phyloP scores from a whole-genome alignment of 176 grass and related monocot genomes.

The Carex myosuroides region DNA sequence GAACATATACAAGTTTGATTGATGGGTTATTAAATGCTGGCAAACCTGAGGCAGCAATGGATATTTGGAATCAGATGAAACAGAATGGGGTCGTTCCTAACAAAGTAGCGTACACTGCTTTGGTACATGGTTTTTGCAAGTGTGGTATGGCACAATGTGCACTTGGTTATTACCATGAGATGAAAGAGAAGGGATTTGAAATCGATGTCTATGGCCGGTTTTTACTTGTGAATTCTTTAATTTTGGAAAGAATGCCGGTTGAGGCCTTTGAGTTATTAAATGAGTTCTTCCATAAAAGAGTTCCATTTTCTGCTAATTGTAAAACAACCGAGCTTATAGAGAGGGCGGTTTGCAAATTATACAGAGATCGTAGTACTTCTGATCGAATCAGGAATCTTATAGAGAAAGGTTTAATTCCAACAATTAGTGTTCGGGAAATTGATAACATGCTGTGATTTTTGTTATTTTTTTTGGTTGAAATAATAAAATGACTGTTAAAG shows the following conservation, averaged over 20 bases:
- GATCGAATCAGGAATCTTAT: constrained; percentile 48
- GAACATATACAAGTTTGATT: constrained; percentile 86
- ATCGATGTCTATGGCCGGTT: constrained; percentile 61
- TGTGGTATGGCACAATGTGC: constrained; percentile 47
- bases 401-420: constrained; percentile 44
- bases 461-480: not conserved
- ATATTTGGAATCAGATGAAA: constrained; percentile 60
- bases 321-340: constrained; percentile 49
- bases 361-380: constrained; percentile 42
- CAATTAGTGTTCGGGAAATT: not conserved
- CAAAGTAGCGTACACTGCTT: constrained; percentile 59
- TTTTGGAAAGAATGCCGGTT: constrained; percentile 44
- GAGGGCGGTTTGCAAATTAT: constrained; percentile 51
- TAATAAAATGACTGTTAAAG: not conserved
- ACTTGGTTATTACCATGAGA: constrained; percentile 57
- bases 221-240: constrained; percentile 60
- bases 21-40: constrained; percentile 56
- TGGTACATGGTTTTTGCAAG: constrained; percentile 79
- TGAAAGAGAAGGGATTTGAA: constrained; percentile 44
- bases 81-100: constrained; percentile 57
- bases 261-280: constrained; percentile 71
- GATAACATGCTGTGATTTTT: not conserved
- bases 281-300: constrained; percentile 37
- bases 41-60: constrained; percentile 45
- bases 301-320: constrained; percentile 28